These are phyloP conservation scores for Rhodomyrtus tomentosa DNA, from an alignment of 345 rosid species.

Conservation along the genomic window DNA sequence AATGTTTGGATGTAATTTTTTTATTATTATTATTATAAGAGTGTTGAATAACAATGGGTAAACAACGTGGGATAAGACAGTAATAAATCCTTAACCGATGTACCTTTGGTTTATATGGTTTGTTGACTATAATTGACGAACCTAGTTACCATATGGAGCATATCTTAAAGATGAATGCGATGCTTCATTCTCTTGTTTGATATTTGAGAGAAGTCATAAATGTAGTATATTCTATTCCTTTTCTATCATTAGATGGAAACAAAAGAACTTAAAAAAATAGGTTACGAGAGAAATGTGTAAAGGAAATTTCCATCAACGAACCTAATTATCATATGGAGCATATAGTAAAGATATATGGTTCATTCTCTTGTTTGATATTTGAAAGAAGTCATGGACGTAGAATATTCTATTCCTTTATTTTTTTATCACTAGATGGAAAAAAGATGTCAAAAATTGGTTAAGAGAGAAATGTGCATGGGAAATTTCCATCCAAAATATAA, in stretches of 20 bases:
- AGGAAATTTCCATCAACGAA: background rate
- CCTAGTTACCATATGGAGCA: background rate
- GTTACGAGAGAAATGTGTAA: background rate
- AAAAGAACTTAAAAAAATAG: background rate
- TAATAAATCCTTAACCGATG: no score
- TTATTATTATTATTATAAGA: no score
- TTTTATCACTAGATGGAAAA: background rate
- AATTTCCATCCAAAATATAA: background rate
- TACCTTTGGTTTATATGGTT: no score
- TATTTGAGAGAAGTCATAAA: background rate
- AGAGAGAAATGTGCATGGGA: background rate
- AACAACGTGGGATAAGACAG: no score
- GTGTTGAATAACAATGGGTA: background rate
- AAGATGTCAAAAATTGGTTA: background rate
- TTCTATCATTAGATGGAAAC: background rate
- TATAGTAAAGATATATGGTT: background rate
- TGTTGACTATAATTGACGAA: background rate
- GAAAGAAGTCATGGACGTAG: background rate
- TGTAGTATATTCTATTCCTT: background rate
- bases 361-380: background rate
- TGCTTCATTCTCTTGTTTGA: background rate
- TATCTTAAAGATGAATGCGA: fast-evolving
- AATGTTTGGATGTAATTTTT: no score
- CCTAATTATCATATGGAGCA: background rate
- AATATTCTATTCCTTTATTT: background rate